phyloP scores from a whole-genome alignment of 495 filamentous ascomycete genomes.

The Hamigera avellanea region DNA sequence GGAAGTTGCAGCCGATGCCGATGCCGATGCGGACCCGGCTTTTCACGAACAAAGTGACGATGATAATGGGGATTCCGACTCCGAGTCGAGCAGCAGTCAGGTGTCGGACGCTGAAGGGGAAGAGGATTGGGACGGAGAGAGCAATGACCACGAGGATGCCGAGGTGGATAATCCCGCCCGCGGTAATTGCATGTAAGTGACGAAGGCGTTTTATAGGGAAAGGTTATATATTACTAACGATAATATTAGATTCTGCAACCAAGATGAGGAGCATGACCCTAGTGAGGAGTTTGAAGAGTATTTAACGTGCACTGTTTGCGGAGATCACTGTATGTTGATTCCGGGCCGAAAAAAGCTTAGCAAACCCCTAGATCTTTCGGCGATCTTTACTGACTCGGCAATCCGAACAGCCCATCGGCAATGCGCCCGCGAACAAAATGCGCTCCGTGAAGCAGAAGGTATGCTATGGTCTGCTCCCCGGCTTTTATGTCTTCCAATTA shows the following conservation, averaged over 20 bases:
- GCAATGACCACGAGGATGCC: constrained; percentile 50
- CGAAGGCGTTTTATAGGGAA: neutral
- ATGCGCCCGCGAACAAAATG: constrained; percentile 74
- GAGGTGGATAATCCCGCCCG: constrained; percentile 52
- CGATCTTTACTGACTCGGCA: constrained; percentile 24
- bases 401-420: constrained; percentile 64
- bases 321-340: constrained; percentile 70
- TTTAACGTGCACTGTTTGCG: constrained; percentile 68
- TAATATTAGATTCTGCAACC: constrained; percentile 54
- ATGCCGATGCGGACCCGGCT: constrained; percentile 32
- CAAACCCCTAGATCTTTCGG: constrained; percentile 14
- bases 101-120: constrained; percentile 59
- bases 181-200: constrained; percentile 56
- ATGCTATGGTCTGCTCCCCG: constrained; percentile 3
- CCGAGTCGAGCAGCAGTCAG: constrained; percentile 40
- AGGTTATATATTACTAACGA: constrained; percentile 10
- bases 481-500: constrained; percentile 6
- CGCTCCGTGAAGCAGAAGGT: constrained; percentile 60
- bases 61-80: constrained; percentile 39
- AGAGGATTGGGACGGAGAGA: constrained; percentile 54
- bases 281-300: constrained; percentile 80
- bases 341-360: constrained; percentile 14
- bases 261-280: constrained; percentile 79
- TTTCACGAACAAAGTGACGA: constrained; percentile 25
- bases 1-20: constrained; percentile 21